A percentile compares a stretch with the other conserved stretches of the same genome.
These are phyloP conservation scores for Xerocomellus intermedius DNA, from an alignment of 768 basidiomycete species.

Conservation along the genomic window DNA sequence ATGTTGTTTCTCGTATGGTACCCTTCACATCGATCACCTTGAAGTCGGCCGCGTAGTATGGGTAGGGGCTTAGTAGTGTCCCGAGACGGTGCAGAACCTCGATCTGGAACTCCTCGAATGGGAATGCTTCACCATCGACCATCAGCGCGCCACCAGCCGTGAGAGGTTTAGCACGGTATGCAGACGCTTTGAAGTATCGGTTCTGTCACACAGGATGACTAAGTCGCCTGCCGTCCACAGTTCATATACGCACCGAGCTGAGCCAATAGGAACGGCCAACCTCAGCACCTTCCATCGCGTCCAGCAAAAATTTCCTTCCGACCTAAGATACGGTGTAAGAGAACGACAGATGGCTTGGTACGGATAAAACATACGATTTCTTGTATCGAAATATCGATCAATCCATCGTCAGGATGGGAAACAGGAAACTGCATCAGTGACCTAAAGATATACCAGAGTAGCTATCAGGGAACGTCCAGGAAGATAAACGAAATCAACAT, in stretches of 20 bases:
- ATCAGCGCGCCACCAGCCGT: slow-evolving; percentile 53
- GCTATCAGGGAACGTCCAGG: neutral
- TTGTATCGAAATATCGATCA: slow-evolving; percentile 71
- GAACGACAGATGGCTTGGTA: neutral
- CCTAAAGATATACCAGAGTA: slow-evolving; percentile 32
- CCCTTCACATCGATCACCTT: slow-evolving; percentile 27
- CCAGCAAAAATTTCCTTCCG: slow-evolving; percentile 47
- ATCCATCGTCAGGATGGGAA: slow-evolving; percentile 73
- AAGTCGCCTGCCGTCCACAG: neutral
- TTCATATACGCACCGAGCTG: slow-evolving; percentile 43
- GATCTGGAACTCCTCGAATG: slow-evolving; percentile 72
- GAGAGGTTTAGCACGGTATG: slow-evolving; percentile 69
- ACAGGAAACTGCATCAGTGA: slow-evolving; percentile 85
- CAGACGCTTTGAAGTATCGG: slow-evolving; percentile 69
- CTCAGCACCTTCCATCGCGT: slow-evolving; percentile 58
- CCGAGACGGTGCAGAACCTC: slow-evolving; percentile 71
- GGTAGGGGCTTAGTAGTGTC: slow-evolving; percentile 59
- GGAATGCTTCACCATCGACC: slow-evolving; percentile 78
- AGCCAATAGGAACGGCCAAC: slow-evolving; percentile 63
- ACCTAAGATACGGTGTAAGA: slow-evolving; percentile 20
- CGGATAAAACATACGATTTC: slow-evolving; percentile 44
- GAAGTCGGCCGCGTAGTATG: slow-evolving; percentile 56
- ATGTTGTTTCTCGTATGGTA: slow-evolving; percentile 14
- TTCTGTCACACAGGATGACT: slow-evolving; percentile 41
- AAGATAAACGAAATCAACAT: slow-evolving; percentile 8